These are phyloP conservation scores for Pleurozium schreberi DNA, from an alignment of 225 moss, liverwort and hornwort species.

Conservation along the genomic window DNA sequence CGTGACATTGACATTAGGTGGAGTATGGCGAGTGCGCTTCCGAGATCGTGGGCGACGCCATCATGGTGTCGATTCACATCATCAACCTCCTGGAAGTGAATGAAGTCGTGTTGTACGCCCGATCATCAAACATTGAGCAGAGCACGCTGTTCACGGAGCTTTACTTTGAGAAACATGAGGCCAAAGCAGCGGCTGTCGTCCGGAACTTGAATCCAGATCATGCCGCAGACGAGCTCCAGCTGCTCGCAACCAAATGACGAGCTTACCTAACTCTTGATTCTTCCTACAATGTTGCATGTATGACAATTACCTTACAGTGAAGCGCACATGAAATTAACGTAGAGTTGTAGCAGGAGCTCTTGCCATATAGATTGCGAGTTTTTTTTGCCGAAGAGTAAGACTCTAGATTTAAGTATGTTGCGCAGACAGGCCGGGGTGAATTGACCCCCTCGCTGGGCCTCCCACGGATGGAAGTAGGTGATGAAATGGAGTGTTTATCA, in stretches of 20 bases:
- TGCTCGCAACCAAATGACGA: not conserved
- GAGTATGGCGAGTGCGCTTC: conserved; percentile 28
- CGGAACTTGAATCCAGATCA: not conserved
- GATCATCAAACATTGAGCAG: conserved; percentile 34
- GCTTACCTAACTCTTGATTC: not conserved
- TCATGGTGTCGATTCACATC: conserved; percentile 35
- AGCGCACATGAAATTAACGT: not conserved
- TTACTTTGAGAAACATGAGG: conserved; percentile 10
- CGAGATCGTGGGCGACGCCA: conserved; percentile 25
- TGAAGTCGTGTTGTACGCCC: conserved; percentile 22
- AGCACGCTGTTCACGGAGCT: conserved; percentile 36
- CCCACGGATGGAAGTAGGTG: no score
- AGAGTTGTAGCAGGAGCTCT: not conserved
- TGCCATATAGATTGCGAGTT: no score
- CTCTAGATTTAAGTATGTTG: no score
- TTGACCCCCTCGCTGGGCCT: no score
- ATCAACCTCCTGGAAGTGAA: conserved; percentile 42
- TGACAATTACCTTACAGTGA: not conserved
- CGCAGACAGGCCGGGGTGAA: no score
- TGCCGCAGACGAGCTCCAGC: not conserved
- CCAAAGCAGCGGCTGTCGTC: not conserved
- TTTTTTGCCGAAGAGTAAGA: no score
- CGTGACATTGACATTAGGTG: not conserved
- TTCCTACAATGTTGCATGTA: not conserved
- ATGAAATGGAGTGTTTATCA: no score